Evolutionary conservation across 371 early-diverging fungal species (phyloP).

Genomic region (Encephalitozoon cuniculi): DNA sequence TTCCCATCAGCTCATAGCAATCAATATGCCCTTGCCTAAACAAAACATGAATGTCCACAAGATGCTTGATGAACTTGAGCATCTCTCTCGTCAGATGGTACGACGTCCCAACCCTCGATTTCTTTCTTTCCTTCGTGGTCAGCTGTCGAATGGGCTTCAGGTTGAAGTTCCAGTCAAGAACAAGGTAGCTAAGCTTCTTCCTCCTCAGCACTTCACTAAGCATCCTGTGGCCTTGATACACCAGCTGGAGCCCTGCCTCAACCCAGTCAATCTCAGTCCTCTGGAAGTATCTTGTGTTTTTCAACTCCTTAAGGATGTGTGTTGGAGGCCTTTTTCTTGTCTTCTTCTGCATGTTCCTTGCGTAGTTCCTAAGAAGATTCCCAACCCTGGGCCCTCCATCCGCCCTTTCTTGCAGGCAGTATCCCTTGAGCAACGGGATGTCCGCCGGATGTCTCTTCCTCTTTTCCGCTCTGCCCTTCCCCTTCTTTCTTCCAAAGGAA

Average conservation of each 20-base stretch:
- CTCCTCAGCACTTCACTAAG: slow-evolving; percentile 87
- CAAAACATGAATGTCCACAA: slow-evolving; percentile 89
- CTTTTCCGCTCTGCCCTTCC: too few relatives aligned
- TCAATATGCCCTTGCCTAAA: slow-evolving; percentile 74
- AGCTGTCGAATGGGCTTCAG: slow-evolving; percentile 87
- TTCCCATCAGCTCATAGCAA: slow-evolving; percentile 79
- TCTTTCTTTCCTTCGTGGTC: slow-evolving; percentile 97
- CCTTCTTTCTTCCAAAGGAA: not conserved
- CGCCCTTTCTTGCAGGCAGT: not conserved
- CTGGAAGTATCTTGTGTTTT: slow-evolving; percentile 92
- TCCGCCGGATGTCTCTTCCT: not conserved
- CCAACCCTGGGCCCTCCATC: not conserved
- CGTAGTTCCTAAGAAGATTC: not conserved
- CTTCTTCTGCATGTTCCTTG: slow-evolving; percentile 11
- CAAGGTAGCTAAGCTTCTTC: slow-evolving; percentile 84
- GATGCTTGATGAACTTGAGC: slow-evolving; percentile 82
- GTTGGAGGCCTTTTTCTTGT: not conserved
- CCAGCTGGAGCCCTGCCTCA: slow-evolving; percentile 88
- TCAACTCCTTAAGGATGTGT: slow-evolving; percentile 65
- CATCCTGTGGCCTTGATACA: slow-evolving; percentile 94
- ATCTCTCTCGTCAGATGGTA: slow-evolving; percentile 88
- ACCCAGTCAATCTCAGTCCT: slow-evolving; percentile 93
- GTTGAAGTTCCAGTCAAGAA: slow-evolving; percentile 93
- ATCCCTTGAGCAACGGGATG: not conserved
- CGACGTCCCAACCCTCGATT: slow-evolving; percentile 91